Conservation (phyloP, 1,284 basidiomycete species). For the Lentinus polychrous region DNA sequence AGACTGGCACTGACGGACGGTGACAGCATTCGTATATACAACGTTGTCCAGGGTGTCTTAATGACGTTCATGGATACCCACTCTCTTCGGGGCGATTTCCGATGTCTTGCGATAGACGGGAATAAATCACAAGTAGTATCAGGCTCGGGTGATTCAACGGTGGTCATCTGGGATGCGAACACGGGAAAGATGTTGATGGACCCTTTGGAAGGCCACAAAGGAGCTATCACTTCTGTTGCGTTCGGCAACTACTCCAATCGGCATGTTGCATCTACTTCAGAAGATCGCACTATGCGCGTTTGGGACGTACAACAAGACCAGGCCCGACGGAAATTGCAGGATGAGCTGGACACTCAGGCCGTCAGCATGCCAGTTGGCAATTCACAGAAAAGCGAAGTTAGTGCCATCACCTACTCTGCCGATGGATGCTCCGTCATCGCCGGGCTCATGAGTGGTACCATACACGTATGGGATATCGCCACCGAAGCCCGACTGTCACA, state of each 20-base stretch:
- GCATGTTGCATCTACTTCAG: neutral
- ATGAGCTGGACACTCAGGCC: neutral
- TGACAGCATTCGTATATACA: neutral
- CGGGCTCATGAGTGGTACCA: neutral
- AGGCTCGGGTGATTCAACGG: neutral
- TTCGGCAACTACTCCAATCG: neutral
- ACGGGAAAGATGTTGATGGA: neutral
- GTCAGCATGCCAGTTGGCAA: neutral
- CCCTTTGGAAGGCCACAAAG: neutral
- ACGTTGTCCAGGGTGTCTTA: neutral
- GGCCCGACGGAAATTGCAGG: neutral
- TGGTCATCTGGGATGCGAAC: neutral
- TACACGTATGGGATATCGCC: neutral
- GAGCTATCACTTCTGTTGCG: neutral
- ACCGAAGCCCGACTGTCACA: neutral
- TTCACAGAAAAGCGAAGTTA: neutral
- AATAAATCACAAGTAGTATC: neutral
- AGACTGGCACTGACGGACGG: neutral
- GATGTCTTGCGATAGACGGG: neutral
- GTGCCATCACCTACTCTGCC: neutral
- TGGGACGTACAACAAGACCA: neutral
- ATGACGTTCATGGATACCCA: neutral
- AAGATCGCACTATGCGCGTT: neutral
- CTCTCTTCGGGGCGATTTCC: neutral
- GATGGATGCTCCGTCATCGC: neutral